Evolutionary conservation across 1,139 yeast species (phyloP), one percentile per base, ranked within the genome.

Genomic region (Taiozyma onychis): DNA sequence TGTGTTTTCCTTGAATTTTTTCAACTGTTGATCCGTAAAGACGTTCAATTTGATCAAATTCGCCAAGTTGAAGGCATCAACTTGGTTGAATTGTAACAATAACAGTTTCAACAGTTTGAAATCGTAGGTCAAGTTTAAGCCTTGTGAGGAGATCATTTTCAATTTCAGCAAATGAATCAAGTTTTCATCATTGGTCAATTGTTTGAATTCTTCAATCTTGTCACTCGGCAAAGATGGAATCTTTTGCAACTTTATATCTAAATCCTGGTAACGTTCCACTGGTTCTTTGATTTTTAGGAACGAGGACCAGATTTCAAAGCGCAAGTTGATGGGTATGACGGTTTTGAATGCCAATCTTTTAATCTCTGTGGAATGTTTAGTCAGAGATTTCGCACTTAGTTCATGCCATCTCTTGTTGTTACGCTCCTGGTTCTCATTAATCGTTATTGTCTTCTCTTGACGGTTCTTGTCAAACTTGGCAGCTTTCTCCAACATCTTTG

Each of bases 401-500:
- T 42, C 66, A 52, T 56, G 76, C 83, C 52, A 68, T 63, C 48
- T 67, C 61, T 47, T 64, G 61, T 51, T 67, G 69, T 47, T 64
- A 64, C 44, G 65, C 56, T 37, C 68, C 52, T 49, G 66, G 58
- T 28, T 61, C 65, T 47, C 70, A 51, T 16, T 61, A 53, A n/a
- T 54, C 59, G 43, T 64, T 54, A 32, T 56, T 55, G 46, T 68
- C 64, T 51, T 66, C 60, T 58, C 70, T 57, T 56, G 73, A 57
- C 57, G 76, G 74, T 76, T 56, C 73, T 77, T 37, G 65, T 69
- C 82, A 42, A 64, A 57, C 39, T 66, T 63, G 3, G 78, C 66
- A 9, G 84, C 81, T 13, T 69, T 66, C 49, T 74, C 73, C 50
- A 85, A 64, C 55, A 85, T 66, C 46, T 67, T 64, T 49, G 79